Percentiles rank a stretch among this genome's conserved stretches.
Conservation (phyloP, 108 stramenopile genomes). For the Fragilaria crotonensis region DNA sequence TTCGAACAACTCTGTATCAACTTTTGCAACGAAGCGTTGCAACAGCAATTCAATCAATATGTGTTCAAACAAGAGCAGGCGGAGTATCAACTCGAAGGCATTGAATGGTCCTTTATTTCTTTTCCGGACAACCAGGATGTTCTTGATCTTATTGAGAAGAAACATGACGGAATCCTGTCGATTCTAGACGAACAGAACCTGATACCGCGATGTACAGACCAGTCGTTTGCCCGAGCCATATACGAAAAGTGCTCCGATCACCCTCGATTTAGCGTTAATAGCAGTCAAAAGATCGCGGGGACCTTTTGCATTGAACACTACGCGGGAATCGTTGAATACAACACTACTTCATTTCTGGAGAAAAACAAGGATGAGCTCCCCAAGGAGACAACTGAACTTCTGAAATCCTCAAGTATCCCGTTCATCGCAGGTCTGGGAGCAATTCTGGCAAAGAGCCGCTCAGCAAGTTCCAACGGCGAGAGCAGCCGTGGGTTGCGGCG, state of each 20-base stretch:
- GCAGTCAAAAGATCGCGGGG: constrained; percentile 44
- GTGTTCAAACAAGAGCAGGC: constrained; percentile 84
- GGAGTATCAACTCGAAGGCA: constrained; percentile 77
- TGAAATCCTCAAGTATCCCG: constrained; percentile 35
- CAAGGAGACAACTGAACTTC: constrained; percentile 76
- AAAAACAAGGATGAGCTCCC: constrained; percentile 91
- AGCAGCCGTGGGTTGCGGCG: constrained; percentile 11
- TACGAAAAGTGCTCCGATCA: constrained; percentile 50
- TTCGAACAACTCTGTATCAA: constrained; percentile 98
- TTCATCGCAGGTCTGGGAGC: constrained; percentile 38
- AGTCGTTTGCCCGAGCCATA: constrained; percentile 41
- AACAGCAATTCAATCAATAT: constrained; percentile 89
- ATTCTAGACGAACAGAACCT: constrained; percentile 75
- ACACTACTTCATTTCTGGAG: constrained; percentile 67
- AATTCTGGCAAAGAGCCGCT: constrained; percentile 6
- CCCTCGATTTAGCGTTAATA: constrained; percentile 39
- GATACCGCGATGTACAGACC: constrained; percentile 44
- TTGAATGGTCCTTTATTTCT: constrained; percentile 83
- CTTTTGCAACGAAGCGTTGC: constrained; percentile 91
- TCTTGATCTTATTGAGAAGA: constrained; percentile 82
- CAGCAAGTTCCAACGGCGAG: constrained; percentile 15
- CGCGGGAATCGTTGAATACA: constrained; percentile 80
- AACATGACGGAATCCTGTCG: constrained; percentile 58
- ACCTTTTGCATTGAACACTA: constrained; percentile 84
- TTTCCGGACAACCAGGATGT: constrained; percentile 91